These are phyloP conservation scores for Tetragonia tetragonoides DNA, from an alignment of 148 eudicot genomes.

Conservation along the genomic window DNA sequence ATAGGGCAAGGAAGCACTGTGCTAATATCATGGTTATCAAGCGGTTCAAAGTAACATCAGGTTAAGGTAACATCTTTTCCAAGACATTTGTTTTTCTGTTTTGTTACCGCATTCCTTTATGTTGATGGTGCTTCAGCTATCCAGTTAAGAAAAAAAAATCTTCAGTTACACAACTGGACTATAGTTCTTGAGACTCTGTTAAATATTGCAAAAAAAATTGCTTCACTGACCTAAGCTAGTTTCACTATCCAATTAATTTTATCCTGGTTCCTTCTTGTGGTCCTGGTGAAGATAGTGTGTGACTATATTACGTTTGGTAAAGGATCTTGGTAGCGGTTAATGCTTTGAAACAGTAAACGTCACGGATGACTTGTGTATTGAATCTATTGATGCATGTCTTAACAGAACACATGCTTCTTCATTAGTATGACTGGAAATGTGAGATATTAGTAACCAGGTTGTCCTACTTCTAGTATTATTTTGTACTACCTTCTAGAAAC, in stretches of 20 bases:
- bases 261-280: background rate
- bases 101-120: background rate
- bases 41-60: background rate
- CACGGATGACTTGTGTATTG: background rate
- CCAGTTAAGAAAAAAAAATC: background rate
- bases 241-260: too few species aligned
- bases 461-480: background rate
- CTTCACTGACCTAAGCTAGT: too few species aligned
- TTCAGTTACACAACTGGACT: too few species aligned
- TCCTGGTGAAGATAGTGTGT: background rate
- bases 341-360: background rate
- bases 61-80: conserved; percentile 6
- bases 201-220: too few species aligned
- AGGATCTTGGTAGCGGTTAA: background rate
- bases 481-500: background rate
- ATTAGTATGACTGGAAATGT: background rate
- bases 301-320: background rate
- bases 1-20: too few species aligned
- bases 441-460: background rate
- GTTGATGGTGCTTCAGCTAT: background rate
- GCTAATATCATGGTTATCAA: background rate
- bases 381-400: background rate
- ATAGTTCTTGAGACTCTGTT: too few species aligned
- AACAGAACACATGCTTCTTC: background rate
- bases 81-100: background rate